Evolutionary conservation across 1,284 basidiomycete genomes (phyloP).

Genomic region (Peniophora sp.): DNA sequence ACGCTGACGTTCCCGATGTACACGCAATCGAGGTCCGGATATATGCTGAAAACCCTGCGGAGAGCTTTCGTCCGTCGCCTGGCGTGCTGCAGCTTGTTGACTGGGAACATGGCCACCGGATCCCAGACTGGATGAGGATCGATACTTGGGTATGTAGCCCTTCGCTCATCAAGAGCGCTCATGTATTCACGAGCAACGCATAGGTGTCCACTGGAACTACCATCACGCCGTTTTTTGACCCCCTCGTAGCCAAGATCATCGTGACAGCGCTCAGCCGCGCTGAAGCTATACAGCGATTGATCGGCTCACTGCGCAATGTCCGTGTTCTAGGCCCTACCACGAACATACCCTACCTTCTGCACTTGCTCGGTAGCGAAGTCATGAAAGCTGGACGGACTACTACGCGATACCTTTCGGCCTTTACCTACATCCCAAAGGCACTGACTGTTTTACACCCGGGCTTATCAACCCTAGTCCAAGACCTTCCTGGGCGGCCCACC

Average conservation of each 20-base stretch:
- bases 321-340: constrained; percentile 45
- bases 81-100: constrained; percentile 54
- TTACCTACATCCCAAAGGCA: constrained; percentile 34
- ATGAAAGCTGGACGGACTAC: constrained; percentile 42
- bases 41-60: constrained; percentile 60
- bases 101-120: constrained; percentile 21
- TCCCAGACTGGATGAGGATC: constrained; percentile 39
- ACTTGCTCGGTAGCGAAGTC: constrained; percentile 31
- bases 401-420: constrained; percentile 47
- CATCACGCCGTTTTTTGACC: constrained; percentile 51
- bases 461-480: constrained; percentile 56
- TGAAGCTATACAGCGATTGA: constrained; percentile 33
- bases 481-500: constrained; percentile 47
- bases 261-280: constrained; percentile 32
- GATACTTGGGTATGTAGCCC: constrained; percentile 41
- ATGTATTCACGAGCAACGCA: not conserved
- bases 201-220: constrained; percentile 35
- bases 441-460: constrained; percentile 53
- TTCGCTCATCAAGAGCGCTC: not conserved
- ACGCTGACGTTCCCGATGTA: constrained; percentile 17
- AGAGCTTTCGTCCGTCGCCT: constrained; percentile 51
- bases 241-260: constrained; percentile 48
- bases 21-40: constrained; percentile 60
- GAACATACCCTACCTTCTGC: constrained; percentile 43
- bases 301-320: constrained; percentile 25